These are phyloP conservation scores for Phanerodontia chrysosporium DNA, from an alignment of 768 basidiomycete species.

Conservation along the genomic window DNA sequence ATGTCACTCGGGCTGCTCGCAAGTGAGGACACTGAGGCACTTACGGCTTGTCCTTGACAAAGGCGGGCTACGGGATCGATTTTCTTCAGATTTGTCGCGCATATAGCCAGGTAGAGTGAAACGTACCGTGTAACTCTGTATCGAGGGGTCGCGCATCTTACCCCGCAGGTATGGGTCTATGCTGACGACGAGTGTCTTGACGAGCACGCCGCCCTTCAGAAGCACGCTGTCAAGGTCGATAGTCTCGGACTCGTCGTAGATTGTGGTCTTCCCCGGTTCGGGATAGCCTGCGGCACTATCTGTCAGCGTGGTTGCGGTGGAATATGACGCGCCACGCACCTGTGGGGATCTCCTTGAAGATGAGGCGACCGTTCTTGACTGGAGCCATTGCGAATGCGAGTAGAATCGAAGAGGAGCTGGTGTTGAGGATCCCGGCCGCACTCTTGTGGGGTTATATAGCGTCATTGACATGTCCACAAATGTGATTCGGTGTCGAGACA, in stretches of 20 bases:
- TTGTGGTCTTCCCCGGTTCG: conserved; percentile 26
- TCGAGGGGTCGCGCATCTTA: conserved; percentile 9
- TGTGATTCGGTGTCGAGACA: not conserved
- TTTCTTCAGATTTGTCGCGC: not conserved
- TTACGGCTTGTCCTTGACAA: conserved; percentile 25
- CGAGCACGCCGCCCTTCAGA: conserved; percentile 25
- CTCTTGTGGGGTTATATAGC: not conserved
- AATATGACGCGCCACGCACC: conserved; percentile 16
- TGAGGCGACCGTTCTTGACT: conserved; percentile 23
- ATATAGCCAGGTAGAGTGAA: conserved; percentile 25
- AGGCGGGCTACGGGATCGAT: conserved; percentile 16
- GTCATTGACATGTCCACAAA: not conserved
- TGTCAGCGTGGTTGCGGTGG: not conserved
- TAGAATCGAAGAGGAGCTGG: not conserved
- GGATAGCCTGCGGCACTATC: conserved; percentile 19
- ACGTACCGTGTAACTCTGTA: conserved; percentile 3
- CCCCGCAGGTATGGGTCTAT: conserved; percentile 19
- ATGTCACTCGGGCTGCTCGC: conserved; percentile 26
- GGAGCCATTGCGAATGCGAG: conserved; percentile 19
- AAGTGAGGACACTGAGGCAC: conserved; percentile 5
- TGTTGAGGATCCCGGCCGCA: not conserved
- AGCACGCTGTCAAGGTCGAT: conserved; percentile 25
- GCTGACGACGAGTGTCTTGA: conserved; percentile 23
- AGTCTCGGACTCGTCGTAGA: conserved; percentile 22
- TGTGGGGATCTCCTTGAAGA: conserved; percentile 26